These are phyloP conservation scores for Claviceps sp. DNA, from an alignment of 2,329 filamentous ascomycete genomes.

Conservation along the genomic window DNA sequence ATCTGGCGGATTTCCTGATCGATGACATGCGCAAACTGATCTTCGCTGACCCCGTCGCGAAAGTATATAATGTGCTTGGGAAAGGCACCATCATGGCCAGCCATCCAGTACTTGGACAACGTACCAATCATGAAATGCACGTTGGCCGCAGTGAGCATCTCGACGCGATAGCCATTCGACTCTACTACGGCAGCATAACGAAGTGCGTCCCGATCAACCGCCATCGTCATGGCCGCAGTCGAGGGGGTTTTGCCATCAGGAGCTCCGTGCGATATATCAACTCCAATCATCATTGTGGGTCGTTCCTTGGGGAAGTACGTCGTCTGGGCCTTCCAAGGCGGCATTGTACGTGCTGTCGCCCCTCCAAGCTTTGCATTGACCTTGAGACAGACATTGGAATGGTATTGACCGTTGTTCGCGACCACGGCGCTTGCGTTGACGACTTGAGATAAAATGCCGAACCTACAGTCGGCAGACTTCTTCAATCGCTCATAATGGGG, in stretches of 20 bases:
- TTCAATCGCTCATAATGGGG: slow-evolving; percentile 75
- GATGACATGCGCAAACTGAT: no score
- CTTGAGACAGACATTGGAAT: slow-evolving; percentile 92
- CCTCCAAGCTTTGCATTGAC: slow-evolving; percentile 93
- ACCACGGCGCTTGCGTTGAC: slow-evolving; percentile 57
- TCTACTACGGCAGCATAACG: slow-evolving; percentile 68
- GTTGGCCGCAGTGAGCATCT: slow-evolving; percentile 61
- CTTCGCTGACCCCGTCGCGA: no score
- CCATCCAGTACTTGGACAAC: no score
- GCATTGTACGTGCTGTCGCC: slow-evolving; percentile 41
- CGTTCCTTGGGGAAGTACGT: slow-evolving; percentile 29
- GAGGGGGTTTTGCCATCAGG: slow-evolving; percentile 56
- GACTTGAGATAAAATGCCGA: slow-evolving; percentile 72
- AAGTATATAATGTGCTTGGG: no score
- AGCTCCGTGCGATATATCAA: slow-evolving; percentile 76
- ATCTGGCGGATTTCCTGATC: slow-evolving; percentile 44
- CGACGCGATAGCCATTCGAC: slow-evolving; percentile 69
- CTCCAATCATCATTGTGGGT: slow-evolving; percentile 71
- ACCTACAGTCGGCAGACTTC: slow-evolving; percentile 75
- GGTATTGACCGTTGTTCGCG: slow-evolving; percentile 66
- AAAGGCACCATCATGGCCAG: no score
- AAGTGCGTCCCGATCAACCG: slow-evolving; percentile 55
- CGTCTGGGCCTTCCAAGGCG: slow-evolving; percentile 18
- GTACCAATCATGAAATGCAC: slow-evolving; percentile 48
- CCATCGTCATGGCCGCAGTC: slow-evolving; percentile 78